Evolutionary conservation across 2,329 filamentous ascomycete genomes (phyloP).

Genomic region (Parafenestella ontariensis): DNA sequence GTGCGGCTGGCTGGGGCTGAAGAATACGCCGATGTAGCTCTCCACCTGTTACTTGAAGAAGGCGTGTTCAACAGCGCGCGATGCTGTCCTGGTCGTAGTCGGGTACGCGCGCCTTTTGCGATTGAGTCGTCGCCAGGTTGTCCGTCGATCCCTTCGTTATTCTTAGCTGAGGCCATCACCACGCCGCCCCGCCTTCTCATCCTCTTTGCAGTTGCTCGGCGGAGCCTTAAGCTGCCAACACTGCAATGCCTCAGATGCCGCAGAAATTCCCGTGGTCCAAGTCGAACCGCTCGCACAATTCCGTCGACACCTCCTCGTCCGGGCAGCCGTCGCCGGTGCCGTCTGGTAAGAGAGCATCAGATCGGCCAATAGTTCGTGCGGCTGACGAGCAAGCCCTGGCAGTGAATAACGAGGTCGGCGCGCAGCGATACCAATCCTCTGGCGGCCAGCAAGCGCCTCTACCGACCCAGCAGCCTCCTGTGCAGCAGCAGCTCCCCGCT

Average conservation of each 20-base stretch:
- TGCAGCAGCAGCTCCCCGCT: slow-evolving; percentile 18
- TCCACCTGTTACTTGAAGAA: slow-evolving; percentile 23
- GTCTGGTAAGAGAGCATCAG: slow-evolving; percentile 40
- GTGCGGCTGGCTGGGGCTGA: slow-evolving; percentile 41
- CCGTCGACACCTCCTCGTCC: slow-evolving; percentile 41
- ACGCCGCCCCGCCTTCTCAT: slow-evolving; percentile 29
- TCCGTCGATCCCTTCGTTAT: slow-evolving; percentile 37
- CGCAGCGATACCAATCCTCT: slow-evolving; percentile 33
- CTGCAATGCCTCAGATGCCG: slow-evolving; percentile 51
- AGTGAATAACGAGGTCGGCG: slow-evolving; percentile 43
- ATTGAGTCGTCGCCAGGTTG: slow-evolving; percentile 19
- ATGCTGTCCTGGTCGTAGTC: slow-evolving; percentile 22
- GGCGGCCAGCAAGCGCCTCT: slow-evolving; percentile 30
- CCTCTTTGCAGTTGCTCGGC: slow-evolving; percentile 23
- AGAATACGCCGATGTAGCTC: slow-evolving; percentile 24
- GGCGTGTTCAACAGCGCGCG: slow-evolving; percentile 24
- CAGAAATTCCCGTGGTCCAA: slow-evolving; percentile 48
- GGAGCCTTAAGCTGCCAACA: slow-evolving; percentile 29
- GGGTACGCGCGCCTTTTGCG: slow-evolving; percentile 27
- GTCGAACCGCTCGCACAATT: slow-evolving; percentile 49
- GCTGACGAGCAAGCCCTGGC: slow-evolving; percentile 44
- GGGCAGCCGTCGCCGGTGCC: slow-evolving; percentile 45
- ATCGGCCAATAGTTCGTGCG: slow-evolving; percentile 35
- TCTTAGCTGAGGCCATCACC: slow-evolving; percentile 41
- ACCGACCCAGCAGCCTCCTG: slow-evolving; percentile 25